Base-by-base conservation (phyloP, 345 rosid genomes). In the Pistacia vera region DNA sequence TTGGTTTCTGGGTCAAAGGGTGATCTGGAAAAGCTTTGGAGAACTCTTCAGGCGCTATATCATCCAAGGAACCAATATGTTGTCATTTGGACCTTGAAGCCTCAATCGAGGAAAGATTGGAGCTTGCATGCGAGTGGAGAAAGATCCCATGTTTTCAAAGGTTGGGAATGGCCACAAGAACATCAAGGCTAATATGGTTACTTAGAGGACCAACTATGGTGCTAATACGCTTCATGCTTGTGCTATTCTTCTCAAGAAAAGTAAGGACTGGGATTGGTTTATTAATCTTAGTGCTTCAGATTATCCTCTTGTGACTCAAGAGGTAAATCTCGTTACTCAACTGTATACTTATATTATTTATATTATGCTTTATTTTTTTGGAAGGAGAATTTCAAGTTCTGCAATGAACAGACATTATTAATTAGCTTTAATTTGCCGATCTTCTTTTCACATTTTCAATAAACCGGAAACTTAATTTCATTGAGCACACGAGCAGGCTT, bases 131-230 rank as follows among this genome's bases (percentile, higher is more conserved):
- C 81, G 97, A 71, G 87, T 94, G 35, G 85, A 82, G 62, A 93
- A 91, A 22, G 88, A 94, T 79, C 89, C 93, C 8, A 58, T 92
- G 77, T 96, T 90, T 84, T 72, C 95, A 14, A 69, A 80, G 78
- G 77, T 83, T 48, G 97, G 98, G 58, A 96, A 93, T 76, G 98
- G 94, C 55, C 85, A 78, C 74, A 89, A 94, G 98, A 91, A 84
- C 73, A 82, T 92, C 59, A 97, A 91, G 80, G 98, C 98, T 75
- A 97, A 97, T 82, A 94, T 97, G 92, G 99, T 97, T 73, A 97
- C 99, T 3, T 97, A 86, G 88, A 84, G 99, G 99, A 68, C 99
- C 99, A 3, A 94, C 99, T 25, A 97, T 97, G 99, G 98, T 97
- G 86, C 99, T 8, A 97, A 94, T 81, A 97, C 99, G 2, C 98